Conservation (phyloP, 768 basidiomycete species). For the Pleurotus eryngii region DNA sequence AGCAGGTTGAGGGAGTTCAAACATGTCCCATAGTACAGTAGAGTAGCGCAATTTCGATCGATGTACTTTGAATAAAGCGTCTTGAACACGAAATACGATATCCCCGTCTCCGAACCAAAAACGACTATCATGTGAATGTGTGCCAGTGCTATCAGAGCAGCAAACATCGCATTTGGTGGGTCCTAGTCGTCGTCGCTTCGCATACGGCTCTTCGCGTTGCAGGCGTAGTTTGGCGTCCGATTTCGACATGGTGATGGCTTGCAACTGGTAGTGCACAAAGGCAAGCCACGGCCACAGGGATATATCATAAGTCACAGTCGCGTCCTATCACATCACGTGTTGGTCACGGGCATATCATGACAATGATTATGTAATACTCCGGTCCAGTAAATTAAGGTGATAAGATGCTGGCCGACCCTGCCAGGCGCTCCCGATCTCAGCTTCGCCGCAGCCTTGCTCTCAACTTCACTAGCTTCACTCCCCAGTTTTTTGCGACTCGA, state of each 20-base stretch:
- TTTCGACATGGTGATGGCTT: background rate
- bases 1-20: slow-evolving; percentile 29
- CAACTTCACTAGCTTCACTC: no score
- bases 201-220: background rate
- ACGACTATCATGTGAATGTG: background rate
- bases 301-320: no score
- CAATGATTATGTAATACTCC: no score
- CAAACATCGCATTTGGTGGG: background rate
- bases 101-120: slow-evolving; percentile 34
- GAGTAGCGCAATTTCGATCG: slow-evolving; percentile 16
- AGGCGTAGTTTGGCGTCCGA: background rate
- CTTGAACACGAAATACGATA: slow-evolving; percentile 26
- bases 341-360: no score
- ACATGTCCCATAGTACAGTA: slow-evolving; percentile 31
- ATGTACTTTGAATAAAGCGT: slow-evolving; percentile 24
- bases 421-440: no score
- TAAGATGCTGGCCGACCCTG: no score
- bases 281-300: no score
- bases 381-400: no score
- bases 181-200: background rate
- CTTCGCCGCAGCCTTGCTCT: no score
- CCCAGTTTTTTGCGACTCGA: background rate
- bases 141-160: background rate
- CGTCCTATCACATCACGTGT: no score
- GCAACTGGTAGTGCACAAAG: no score